Evolutionary conservation across 2,329 filamentous ascomycete genomes (phyloP).

Genomic region (Ophiosphaerella narmari): DNA sequence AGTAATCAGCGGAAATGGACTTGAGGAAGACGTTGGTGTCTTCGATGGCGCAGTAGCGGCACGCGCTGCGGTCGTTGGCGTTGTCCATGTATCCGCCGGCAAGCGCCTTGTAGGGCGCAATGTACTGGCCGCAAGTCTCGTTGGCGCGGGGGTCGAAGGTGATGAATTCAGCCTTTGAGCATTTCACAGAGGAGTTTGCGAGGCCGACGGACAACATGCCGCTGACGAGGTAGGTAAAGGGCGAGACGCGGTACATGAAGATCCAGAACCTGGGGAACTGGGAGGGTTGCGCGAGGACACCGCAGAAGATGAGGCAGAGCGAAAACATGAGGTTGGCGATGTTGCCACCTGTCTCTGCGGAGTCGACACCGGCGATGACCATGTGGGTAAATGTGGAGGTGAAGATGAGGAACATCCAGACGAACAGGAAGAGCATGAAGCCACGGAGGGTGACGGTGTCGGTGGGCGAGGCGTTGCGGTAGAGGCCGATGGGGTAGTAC

Average conservation of each 20-base stretch:
- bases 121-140: constrained; percentile 46
- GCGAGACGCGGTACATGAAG: constrained; percentile 82
- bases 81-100: constrained; percentile 47
- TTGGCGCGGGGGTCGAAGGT: constrained; percentile 66
- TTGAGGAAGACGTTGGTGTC: constrained; percentile 52
- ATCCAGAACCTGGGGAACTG: constrained; percentile 76
- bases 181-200: constrained; percentile 67
- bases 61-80: constrained; percentile 42
- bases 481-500: constrained; percentile 85
- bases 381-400: constrained; percentile 80
- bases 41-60: constrained; percentile 48
- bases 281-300: constrained; percentile 69
- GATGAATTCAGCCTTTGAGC: constrained; percentile 71
- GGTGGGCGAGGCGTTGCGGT: constrained; percentile 68
- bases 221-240: constrained; percentile 79
- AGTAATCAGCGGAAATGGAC: constrained; percentile 49
- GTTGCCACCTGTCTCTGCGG: constrained; percentile 75
- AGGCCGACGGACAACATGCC: constrained; percentile 73
- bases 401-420: constrained; percentile 77
- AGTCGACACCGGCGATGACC: constrained; percentile 75
- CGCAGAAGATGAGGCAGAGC: constrained; percentile 73
- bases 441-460: constrained; percentile 70
- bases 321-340: constrained; percentile 76
- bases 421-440: constrained; percentile 77
- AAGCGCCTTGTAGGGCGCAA: constrained; percentile 35